These are phyloP conservation scores for Kluyveromyces aestuarii DNA, from an alignment of 805 yeast genomes.

Conservation along the genomic window DNA sequence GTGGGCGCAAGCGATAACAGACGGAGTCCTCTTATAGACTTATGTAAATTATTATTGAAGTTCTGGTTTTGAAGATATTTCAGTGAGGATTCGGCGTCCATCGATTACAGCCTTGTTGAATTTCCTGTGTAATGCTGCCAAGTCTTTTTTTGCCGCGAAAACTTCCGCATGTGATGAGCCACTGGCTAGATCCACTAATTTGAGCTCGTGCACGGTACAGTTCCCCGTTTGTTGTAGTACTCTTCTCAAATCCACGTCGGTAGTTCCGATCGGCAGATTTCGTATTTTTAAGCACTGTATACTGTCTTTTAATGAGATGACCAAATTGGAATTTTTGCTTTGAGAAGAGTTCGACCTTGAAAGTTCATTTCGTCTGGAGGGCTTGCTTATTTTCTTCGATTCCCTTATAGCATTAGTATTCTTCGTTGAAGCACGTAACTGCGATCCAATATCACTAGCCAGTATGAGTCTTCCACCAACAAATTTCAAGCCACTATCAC, in stretches of 20 bases:
- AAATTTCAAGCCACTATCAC: slow-evolving; percentile 13
- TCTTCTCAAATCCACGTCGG: slow-evolving; percentile 15
- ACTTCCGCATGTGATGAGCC: slow-evolving; percentile 35
- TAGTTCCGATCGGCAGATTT: slow-evolving; percentile 23
- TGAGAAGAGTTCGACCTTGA: not conserved
- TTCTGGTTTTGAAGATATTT: slow-evolving; percentile 15
- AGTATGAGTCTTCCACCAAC: slow-evolving; percentile 21
- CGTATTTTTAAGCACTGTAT: slow-evolving; percentile 11
- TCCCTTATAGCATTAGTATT: not conserved
- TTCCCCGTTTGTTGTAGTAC: slow-evolving; percentile 17
- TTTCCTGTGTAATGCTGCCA: slow-evolving; percentile 24
- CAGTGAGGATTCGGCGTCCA: slow-evolving; percentile 33
- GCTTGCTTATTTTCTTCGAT: not conserved
- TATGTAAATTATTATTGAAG: not conserved
- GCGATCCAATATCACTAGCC: slow-evolving; percentile 19
- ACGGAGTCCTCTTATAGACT: not conserved
- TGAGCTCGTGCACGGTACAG: slow-evolving; percentile 14
- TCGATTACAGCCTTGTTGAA: slow-evolving; percentile 41
- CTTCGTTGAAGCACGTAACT: slow-evolving; percentile 12
- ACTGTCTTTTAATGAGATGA: slow-evolving; percentile 16
- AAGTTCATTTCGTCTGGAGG: not conserved
- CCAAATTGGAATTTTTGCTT: slow-evolving; percentile 7
- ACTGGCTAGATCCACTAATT: slow-evolving; percentile 29
- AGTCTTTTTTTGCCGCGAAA: slow-evolving; percentile 15
- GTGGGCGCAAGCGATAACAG: too few relatives aligned